Base-by-base conservation (phyloP, 1,284 basidiomycete genomes). In the Cutaneotrichosporon daszewskae region DNA sequence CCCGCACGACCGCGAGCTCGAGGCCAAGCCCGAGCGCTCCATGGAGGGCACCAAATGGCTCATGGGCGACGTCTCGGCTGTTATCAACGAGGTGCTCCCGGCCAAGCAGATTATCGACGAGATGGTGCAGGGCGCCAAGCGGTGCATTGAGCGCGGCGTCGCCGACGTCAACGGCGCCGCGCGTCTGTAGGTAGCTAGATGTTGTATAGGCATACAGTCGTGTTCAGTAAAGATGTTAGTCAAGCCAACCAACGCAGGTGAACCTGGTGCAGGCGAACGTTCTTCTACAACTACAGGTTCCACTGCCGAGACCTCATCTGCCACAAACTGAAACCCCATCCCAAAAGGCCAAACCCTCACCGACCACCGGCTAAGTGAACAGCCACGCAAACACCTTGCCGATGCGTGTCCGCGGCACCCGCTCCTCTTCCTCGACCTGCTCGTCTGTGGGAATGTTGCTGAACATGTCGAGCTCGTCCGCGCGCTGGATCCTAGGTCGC, bases 91-190 rank as follows among this genome's bases (percentile, higher is more conserved):
- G 3, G 69, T 90, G 29, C 74, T 80, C 18, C 84, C 87, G 2
- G 88, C 87, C 4, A 79, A 86, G 71, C 74, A 75, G 37, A 91
- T 91, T 57, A 76, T 91, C 31, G 85, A 89, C 24, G 76, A 77
- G 49, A 90, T 91, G 85, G 58, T 68, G 20, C 37, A 29, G 12
- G 59, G 52, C 19, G 66, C 64, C 10, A 63, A 59, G 43, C 37
- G 47, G 20, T 58, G 57, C 25, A 50, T 68, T 22, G 52, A 66
- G 47, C 24, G 33, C 6, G 64, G 60, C n/a, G 25, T 5, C 4
- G 20, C 38, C 3, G 38, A 40, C 16, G 12, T 40, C 22, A 18
- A 7, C 7, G 29, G 31, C 16, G 16, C 25, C 5, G 29, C 38
- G 4, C 20, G 23, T 5, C 38, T 40, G 10, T 32, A 25, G n/a